A percentile compares a stretch with the other conserved stretches of the same genome.
Evolutionary conservation across 352 stramenopile genomes (phyloP).

Genomic region (Phytophthora pini): DNA sequence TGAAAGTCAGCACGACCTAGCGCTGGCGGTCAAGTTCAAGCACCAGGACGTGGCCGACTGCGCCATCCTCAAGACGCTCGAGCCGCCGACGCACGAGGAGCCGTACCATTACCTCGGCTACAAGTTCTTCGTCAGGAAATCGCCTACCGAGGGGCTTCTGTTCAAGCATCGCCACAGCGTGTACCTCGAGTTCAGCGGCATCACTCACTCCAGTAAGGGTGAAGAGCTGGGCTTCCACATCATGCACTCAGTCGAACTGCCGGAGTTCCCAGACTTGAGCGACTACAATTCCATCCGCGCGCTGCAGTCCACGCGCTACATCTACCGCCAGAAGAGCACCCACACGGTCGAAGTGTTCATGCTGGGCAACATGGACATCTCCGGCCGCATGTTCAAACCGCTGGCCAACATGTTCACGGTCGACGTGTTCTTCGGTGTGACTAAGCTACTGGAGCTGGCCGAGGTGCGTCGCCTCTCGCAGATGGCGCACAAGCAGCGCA

Average conservation of each 20-base stretch:
- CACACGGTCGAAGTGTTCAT: constrained; percentile 70
- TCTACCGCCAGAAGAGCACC: constrained; percentile 63
- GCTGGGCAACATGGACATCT: constrained; percentile 58
- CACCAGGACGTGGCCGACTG: constrained; percentile 71
- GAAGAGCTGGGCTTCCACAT: constrained; percentile 72
- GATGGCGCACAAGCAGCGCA: constrained; percentile 50
- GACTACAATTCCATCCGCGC: constrained; percentile 63
- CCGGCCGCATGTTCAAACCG: constrained; percentile 46
- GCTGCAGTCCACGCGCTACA: constrained; percentile 56
- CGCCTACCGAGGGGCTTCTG: constrained; percentile 45
- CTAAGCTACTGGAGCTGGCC: constrained; percentile 52
- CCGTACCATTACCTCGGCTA: constrained; percentile 73
- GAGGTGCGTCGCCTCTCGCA: constrained; percentile 64
- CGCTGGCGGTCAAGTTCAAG: constrained; percentile 62
- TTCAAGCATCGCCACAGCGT: constrained; percentile 65
- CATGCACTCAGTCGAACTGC: constrained; percentile 72
- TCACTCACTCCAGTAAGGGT: constrained; percentile 45
- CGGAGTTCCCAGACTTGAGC: constrained; percentile 56
- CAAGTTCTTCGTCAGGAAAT: constrained; percentile 72
- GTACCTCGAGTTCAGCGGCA: constrained; percentile 64
- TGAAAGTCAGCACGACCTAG: constrained; percentile 60
- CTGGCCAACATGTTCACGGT: constrained; percentile 51
- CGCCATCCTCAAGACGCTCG: constrained; percentile 63
- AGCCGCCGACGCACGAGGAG: constrained; percentile 45
- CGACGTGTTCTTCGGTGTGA: constrained; percentile 55